Base-by-base conservation (phyloP, 441 rosid species). In the Jatropha multifida region DNA sequence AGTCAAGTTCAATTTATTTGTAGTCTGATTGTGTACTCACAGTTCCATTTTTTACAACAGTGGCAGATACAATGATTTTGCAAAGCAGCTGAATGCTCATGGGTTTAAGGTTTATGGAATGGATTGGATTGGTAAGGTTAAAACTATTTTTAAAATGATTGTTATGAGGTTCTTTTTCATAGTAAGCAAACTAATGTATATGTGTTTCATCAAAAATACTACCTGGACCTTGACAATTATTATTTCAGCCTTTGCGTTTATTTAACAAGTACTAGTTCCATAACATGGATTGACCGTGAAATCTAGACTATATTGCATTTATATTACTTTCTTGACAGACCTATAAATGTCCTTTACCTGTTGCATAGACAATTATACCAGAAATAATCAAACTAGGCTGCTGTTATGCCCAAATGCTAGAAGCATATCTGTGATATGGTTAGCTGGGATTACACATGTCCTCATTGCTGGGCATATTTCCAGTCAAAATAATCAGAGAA, bases 101-200 rank as follows among this genome's bases (percentile, higher is more conserved):
- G 97, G 96, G 52, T 88, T 89, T 86, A 91, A 88, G 83, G 94
- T 90, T 65, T 91, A 84, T 73, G 94, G 89, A 65, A 88, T 93
- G 84, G 97, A 93, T 74, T 93, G 97, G 97, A 90, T 90, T 49
- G 96, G 97, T 93, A 82, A 84, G 88, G 74, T 73, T 42, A 62
- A 76, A 67, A 62, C 71, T 62, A 27, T 58, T 70, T 11, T 55
- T 68, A 9, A 60, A 76, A 60, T 56, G 41, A 14, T 10, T 70
- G 6, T 32, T 42, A n/a, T 40, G 27, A 17, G 32, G 54, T 69
- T 73, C 63, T 40, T 48, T 54, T 58, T 59, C 62, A 12, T 55
- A 48, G 42, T 2, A 18, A 18, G 27, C 15, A 44, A 51, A 69
- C 11, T 60, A 62, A 26, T 40, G 41, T 26, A 1, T 26, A 27